Percentiles rank a stretch among this genome's conserved stretches.
Conservation (phyloP, 371 early-diverging fungal species). For the Smittium mucronatum region DNA sequence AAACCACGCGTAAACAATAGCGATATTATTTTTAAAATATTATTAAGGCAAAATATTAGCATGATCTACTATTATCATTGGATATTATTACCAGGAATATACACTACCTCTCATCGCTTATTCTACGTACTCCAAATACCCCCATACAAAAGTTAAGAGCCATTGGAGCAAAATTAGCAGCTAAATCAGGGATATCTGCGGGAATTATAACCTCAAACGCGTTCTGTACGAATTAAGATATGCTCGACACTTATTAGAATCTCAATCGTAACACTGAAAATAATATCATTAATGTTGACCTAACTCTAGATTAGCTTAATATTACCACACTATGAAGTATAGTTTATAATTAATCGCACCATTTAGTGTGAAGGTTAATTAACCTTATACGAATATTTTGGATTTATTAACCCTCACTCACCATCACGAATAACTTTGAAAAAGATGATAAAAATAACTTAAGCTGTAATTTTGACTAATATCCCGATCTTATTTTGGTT, state of each 20-base stretch:
- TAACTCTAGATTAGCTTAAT: not conserved
- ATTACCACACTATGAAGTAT: not conserved
- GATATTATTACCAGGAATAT: not conserved
- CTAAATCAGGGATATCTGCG: not conserved
- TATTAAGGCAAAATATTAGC: not conserved
- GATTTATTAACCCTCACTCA: not conserved
- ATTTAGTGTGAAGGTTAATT: not conserved
- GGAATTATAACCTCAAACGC: not conserved
- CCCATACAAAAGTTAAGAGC: not conserved
- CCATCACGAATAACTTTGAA: not conserved
- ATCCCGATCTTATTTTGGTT: constrained; percentile 23
- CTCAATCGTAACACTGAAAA: not conserved
- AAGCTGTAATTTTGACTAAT: not conserved
- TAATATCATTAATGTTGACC: not conserved
- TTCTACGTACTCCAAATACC: not conserved
- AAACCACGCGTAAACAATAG: not conserved
- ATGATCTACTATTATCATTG: not conserved
- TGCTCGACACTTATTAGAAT: not conserved
- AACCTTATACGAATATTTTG: not conserved
- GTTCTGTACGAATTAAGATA: not conserved
- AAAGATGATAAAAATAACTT: not conserved
- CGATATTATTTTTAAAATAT: not conserved
- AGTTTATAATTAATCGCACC: not conserved
- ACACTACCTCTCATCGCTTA: not conserved
- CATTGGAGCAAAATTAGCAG: not conserved